Evolutionary conservation across 768 basidiomycete genomes (phyloP).

Genomic region (Podaxis sp.): DNA sequence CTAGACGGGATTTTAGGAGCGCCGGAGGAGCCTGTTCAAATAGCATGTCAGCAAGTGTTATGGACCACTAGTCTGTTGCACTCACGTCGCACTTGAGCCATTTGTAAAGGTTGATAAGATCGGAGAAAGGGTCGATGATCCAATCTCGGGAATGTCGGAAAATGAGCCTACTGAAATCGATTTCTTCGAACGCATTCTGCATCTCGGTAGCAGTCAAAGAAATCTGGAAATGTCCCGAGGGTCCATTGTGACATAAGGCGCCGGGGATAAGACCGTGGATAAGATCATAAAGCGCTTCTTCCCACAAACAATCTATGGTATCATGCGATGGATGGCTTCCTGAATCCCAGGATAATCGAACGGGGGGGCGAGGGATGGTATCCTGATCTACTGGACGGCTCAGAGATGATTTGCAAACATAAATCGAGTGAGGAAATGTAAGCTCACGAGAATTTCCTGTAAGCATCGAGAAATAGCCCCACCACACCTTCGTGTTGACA

Average conservation of each 20-base stretch:
- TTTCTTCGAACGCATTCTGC: not conserved
- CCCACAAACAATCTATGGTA: not conserved
- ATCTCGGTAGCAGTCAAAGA: not conserved
- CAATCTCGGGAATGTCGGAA: not conserved
- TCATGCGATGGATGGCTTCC: not conserved
- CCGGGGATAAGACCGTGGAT: not conserved
- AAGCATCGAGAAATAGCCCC: not conserved
- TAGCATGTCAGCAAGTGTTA: not conserved
- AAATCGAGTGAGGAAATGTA: not conserved
- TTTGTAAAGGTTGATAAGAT: not conserved
- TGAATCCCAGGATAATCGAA: not conserved
- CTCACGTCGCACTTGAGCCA: not conserved
- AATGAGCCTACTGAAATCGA: not conserved
- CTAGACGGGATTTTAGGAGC: not conserved
- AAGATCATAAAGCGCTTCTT: not conserved
- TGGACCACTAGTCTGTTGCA: not conserved
- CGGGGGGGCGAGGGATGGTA: not conserved
- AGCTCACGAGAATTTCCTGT: not conserved
- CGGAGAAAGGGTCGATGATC: not conserved
- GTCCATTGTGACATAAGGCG: not conserved
- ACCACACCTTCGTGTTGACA: not conserved
- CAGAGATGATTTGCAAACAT: not conserved
- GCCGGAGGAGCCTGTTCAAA: not conserved
- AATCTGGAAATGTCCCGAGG: not conserved
- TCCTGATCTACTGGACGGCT: not conserved